A percentile compares a stretch with the other conserved stretches of the same genome.
These are phyloP conservation scores for Fusarium graminum DNA, from an alignment of 2,329 filamentous ascomycete genomes.

Conservation along the genomic window DNA sequence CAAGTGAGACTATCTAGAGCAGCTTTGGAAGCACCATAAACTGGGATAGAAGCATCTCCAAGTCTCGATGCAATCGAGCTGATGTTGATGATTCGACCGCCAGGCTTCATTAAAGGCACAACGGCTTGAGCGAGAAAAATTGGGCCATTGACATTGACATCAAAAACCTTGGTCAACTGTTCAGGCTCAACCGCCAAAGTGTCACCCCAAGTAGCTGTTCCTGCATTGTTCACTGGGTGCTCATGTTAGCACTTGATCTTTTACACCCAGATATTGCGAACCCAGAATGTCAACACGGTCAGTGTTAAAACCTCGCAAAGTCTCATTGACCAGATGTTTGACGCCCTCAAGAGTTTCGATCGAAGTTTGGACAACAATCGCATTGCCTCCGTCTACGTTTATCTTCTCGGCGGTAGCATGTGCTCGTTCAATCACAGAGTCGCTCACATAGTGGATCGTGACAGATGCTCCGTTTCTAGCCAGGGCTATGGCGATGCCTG, in stretches of 20 bases:
- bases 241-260: not conserved
- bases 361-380: constrained; percentile 52
- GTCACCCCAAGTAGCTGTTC: constrained; percentile 31
- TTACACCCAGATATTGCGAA: constrained; percentile 7
- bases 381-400: constrained; percentile 48
- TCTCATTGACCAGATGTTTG: constrained; percentile 52
- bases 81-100: constrained; percentile 46
- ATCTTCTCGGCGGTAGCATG: constrained; percentile 49
- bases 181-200: constrained; percentile 42
- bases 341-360: constrained; percentile 52
- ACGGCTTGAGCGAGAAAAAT: constrained; percentile 54
- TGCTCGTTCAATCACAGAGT: constrained; percentile 51
- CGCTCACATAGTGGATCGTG: constrained; percentile 57
- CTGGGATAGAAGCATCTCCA: constrained; percentile 27
- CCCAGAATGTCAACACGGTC: constrained; percentile 59
- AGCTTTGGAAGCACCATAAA: constrained; percentile 49
- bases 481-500: constrained; percentile 56
- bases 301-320: constrained; percentile 51
- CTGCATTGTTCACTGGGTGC: constrained; percentile 57
- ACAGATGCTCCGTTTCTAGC: constrained; percentile 59
- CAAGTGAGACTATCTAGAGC: constrained; percentile 54
- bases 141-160: constrained; percentile 53
- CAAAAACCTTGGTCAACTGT: constrained; percentile 47
- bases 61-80: constrained; percentile 33
- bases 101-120: constrained; percentile 54